Conservation (phyloP, 1,139 yeast species). For the Pichia sp. region DNA sequence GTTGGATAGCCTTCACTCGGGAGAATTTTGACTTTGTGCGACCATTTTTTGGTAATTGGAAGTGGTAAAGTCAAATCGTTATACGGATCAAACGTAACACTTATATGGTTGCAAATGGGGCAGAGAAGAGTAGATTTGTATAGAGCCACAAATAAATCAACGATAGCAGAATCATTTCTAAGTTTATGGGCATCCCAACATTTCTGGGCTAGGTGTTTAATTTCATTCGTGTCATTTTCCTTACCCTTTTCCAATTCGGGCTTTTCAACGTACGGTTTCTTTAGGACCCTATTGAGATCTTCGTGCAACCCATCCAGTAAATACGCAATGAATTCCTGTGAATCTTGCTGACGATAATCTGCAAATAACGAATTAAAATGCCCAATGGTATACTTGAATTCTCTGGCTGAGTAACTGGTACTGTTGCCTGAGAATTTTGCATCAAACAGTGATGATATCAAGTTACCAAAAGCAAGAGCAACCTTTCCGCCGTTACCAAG, state of each 20-base stretch:
- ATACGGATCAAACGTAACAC: conserved; percentile 91
- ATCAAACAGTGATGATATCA: conserved; percentile 54
- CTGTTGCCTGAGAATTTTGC: conserved; percentile 20
- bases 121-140: conserved; percentile 87
- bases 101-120: conserved; percentile 73
- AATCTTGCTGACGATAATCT: conserved; percentile 89
- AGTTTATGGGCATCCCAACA: conserved; percentile 78
- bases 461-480: conserved; percentile 64
- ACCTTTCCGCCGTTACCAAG: conserved; percentile 79
- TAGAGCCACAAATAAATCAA: conserved; percentile 82
- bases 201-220: conserved; percentile 53
- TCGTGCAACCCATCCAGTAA: conserved; percentile 89
- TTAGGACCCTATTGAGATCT: conserved; percentile 72
- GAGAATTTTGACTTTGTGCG: conserved; percentile 53
- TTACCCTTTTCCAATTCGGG: conserved; percentile 66
- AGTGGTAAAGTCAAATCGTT: conserved; percentile 85
- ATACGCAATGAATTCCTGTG: conserved; percentile 91
- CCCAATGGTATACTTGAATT: conserved; percentile 75
- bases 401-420: conserved; percentile 51
- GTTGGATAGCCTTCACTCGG: conserved; percentile 45
- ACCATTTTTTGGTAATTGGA: conserved; percentile 74
- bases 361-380: conserved; percentile 73
- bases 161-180: conserved; percentile 79
- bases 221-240: conserved; percentile 48
- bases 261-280: conserved; percentile 83